Conservation (phyloP, 2,329 filamentous ascomycete genomes). For the Aureobasidium pullulans region DNA sequence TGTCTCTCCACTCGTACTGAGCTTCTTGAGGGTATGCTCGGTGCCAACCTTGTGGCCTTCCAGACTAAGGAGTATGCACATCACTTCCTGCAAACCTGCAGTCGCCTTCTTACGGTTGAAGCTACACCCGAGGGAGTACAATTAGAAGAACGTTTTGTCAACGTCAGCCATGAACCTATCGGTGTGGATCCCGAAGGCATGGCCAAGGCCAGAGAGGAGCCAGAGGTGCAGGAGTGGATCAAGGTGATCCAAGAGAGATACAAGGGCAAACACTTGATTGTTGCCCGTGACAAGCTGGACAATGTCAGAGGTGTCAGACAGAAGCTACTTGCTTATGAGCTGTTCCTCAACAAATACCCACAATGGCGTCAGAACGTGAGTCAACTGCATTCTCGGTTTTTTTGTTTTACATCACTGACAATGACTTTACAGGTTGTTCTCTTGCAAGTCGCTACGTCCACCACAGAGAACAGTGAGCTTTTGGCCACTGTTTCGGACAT, state of each 20-base stretch:
- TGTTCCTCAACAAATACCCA: slow-evolving; percentile 90
- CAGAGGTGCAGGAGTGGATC: slow-evolving; percentile 72
- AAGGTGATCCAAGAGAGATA: slow-evolving; percentile 75
- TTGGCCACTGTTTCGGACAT: slow-evolving; percentile 88
- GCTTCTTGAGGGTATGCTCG: slow-evolving; percentile 84
- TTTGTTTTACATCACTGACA: slow-evolving; percentile 5
- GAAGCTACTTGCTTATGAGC: slow-evolving; percentile 84
- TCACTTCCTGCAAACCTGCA: slow-evolving; percentile 94
- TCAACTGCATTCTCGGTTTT: not conserved
- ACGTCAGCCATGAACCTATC: slow-evolving; percentile 78
- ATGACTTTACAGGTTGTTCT: slow-evolving; percentile 58
- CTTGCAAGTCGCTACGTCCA: slow-evolving; percentile 88
- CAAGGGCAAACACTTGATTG: slow-evolving; percentile 80
- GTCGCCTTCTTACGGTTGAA: slow-evolving; percentile 81
- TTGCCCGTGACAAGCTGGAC: slow-evolving; percentile 90
- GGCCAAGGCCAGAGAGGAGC: slow-evolving; percentile 48
- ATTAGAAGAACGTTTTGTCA: slow-evolving; percentile 86
- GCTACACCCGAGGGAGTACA: slow-evolving; percentile 82
- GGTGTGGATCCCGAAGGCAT: slow-evolving; percentile 60
- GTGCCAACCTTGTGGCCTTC: slow-evolving; percentile 86
- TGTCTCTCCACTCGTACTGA: slow-evolving; percentile 82
- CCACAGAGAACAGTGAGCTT: slow-evolving; percentile 78
- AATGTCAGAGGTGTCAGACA: slow-evolving; percentile 86
- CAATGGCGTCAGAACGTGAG: slow-evolving; percentile 69
- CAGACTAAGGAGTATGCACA: slow-evolving; percentile 89